These are phyloP conservation scores for Zymoseptoria tritici DNA, from an alignment of 2,329 filamentous ascomycete species.

Conservation along the genomic window DNA sequence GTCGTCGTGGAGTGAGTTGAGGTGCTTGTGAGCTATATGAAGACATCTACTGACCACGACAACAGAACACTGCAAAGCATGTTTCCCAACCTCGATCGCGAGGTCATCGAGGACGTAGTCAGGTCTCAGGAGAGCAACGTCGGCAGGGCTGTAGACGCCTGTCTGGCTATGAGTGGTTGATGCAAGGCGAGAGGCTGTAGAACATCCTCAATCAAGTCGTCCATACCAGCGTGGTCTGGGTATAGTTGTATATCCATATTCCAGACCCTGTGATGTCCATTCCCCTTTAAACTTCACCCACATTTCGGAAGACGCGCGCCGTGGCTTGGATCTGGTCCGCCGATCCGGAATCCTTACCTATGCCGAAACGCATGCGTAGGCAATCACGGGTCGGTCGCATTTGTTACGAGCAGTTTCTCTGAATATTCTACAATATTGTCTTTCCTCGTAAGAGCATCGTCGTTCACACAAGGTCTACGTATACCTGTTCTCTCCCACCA, in stretches of 20 bases:
- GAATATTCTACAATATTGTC: background rate
- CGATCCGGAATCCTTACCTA: background rate
- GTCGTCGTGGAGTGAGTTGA: constrained; percentile 68
- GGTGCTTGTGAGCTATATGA: background rate
- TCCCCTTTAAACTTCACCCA: background rate
- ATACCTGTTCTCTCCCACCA: background rate
- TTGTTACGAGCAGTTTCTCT: background rate
- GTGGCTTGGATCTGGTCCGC: background rate
- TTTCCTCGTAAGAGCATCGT: background rate
- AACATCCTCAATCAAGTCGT: background rate
- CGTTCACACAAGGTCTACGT: too few species aligned
- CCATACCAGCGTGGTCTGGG: background rate
- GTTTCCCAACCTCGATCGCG: constrained; percentile 91
- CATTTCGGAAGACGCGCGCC: background rate
- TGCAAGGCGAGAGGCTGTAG: background rate
- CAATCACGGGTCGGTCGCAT: background rate
- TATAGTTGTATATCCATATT: background rate
- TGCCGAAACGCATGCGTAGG: background rate
- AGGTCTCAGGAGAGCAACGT: constrained; percentile 80
- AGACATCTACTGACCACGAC: constrained; percentile 1
- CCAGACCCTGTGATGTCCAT: background rate
- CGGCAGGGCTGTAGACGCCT: constrained; percentile 42
- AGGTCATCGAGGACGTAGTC: constrained; percentile 94
- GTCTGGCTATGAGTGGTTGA: constrained; percentile 35
- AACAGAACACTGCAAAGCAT: constrained; percentile 73